phyloP scores from a whole-genome alignment of 2,329 filamentous ascomycete species.

The Diplodia seriata region DNA sequence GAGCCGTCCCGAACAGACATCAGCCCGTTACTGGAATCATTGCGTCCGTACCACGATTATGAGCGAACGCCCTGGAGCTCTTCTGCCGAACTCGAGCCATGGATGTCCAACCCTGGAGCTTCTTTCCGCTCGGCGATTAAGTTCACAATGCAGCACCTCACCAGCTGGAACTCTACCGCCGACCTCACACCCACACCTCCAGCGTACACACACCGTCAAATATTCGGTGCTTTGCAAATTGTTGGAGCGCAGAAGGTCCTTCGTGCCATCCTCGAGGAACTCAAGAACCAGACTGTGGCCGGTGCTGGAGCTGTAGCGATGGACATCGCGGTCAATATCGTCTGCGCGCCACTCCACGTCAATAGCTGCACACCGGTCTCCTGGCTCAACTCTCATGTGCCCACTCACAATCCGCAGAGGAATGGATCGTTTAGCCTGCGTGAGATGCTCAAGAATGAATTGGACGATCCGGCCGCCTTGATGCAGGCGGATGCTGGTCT shows the following conservation, averaged over 20 bases:
- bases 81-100: conserved; percentile 71
- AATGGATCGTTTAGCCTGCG: conserved; percentile 60
- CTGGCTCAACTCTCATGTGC: conserved; percentile 43
- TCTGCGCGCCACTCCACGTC: conserved; percentile 67
- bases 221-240: conserved; percentile 67
- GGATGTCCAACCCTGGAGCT: conserved; percentile 64
- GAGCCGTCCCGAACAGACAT: conserved; percentile 73
- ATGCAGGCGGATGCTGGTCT: conserved; percentile 63
- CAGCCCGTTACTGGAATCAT: conserved; percentile 70
- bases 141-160: conserved; percentile 67
- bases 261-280: conserved; percentile 69
- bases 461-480: conserved; percentile 64
- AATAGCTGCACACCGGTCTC: conserved; percentile 47
- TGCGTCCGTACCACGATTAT: conserved; percentile 65
- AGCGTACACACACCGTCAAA: conserved; percentile 74
- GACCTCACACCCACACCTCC: conserved; percentile 61
- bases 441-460: conserved; percentile 64
- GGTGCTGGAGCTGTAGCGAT: conserved; percentile 68
- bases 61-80: conserved; percentile 69
- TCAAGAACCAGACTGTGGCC: conserved; percentile 66
- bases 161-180: conserved; percentile 69
- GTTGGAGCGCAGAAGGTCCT: conserved; percentile 69
- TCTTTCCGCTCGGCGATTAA: conserved; percentile 66
- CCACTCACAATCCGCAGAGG: conserved; percentile 39
- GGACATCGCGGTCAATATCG: conserved; percentile 71